Conservation (phyloP, 83 land plant species). For the Picea mariana region DNA sequence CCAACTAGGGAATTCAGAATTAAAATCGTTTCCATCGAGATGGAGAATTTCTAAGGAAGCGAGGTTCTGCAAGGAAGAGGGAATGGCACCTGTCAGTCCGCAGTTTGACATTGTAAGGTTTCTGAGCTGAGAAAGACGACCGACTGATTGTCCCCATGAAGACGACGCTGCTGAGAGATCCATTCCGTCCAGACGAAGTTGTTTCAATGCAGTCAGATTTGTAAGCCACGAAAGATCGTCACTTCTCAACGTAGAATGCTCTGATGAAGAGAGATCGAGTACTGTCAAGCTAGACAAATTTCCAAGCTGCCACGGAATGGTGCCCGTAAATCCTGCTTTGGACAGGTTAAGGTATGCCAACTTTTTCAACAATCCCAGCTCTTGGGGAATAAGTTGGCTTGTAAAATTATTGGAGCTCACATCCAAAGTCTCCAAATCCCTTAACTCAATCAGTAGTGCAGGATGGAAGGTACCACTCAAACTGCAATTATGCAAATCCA, state of each 20-base stretch:
- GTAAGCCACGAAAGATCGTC: too few relatives aligned
- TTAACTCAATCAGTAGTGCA: background rate
- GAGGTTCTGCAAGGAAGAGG: background rate
- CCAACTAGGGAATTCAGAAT: background rate
- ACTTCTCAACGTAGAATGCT: background rate
- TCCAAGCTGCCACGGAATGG: constrained; percentile 1
- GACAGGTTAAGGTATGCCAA: background rate
- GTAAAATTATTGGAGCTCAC: background rate
- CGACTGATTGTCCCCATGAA: background rate
- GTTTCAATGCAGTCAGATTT: too few relatives aligned
- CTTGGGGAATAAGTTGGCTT: background rate
- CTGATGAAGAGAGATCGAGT: background rate
- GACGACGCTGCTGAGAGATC: background rate
- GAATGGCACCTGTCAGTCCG: background rate
- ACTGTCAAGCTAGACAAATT: background rate
- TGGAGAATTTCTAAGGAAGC: background rate
- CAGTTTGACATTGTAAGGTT: constrained; percentile 3
- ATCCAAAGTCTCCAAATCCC: background rate
- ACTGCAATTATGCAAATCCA: background rate
- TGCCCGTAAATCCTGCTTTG: background rate
- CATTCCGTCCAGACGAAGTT: background rate
- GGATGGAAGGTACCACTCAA: background rate
- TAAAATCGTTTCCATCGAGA: background rate
- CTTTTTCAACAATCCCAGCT: background rate
- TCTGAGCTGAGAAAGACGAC: constrained; percentile 5